Evolutionary conservation across 2,329 filamentous ascomycete genomes (phyloP).

Genomic region (Calonectria pauciramosa): DNA sequence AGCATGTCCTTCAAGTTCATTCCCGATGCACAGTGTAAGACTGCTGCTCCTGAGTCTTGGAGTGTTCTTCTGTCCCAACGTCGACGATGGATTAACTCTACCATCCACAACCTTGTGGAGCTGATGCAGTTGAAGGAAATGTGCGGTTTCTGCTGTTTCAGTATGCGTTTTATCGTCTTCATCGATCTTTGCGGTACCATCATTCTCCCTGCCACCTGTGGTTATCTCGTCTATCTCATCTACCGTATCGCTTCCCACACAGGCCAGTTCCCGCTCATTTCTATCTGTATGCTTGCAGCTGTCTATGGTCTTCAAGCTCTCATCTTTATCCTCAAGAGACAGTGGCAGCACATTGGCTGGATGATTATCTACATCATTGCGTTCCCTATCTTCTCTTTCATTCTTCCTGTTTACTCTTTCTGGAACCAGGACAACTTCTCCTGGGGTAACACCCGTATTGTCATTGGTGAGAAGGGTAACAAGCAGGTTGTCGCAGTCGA

Average conservation of each 20-base stretch:
- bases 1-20: conserved; percentile 97
- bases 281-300: conserved; percentile 88
- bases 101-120: conserved; percentile 95
- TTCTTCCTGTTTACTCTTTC: conserved; percentile 96
- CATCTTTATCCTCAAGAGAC: conserved; percentile 95
- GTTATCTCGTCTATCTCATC: conserved; percentile 89
- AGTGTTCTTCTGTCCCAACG: conserved; percentile 95
- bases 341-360: conserved; percentile 99
- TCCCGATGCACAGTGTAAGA: conserved; percentile 91
- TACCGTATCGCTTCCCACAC: conserved; percentile 78
- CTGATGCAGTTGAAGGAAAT: conserved; percentile 92
- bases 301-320: conserved; percentile 96
- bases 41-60: conserved; percentile 94
- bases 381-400: conserved; percentile 92
- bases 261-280: conserved; percentile 87
- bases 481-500: conserved; percentile 93
- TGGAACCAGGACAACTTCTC: conserved; percentile 99
- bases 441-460: conserved; percentile 98
- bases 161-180: conserved; percentile 96
- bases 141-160: conserved; percentile 99
- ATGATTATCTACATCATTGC: conserved; percentile 99
- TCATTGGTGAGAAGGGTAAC: conserved; percentile 92
- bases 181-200: conserved; percentile 94
- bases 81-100: conserved; percentile 99
- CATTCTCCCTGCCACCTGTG: conserved; percentile 89